Evolutionary conservation across 2,329 filamentous ascomycete genomes (phyloP).

Genomic region (Cordyceps militaris): DNA sequence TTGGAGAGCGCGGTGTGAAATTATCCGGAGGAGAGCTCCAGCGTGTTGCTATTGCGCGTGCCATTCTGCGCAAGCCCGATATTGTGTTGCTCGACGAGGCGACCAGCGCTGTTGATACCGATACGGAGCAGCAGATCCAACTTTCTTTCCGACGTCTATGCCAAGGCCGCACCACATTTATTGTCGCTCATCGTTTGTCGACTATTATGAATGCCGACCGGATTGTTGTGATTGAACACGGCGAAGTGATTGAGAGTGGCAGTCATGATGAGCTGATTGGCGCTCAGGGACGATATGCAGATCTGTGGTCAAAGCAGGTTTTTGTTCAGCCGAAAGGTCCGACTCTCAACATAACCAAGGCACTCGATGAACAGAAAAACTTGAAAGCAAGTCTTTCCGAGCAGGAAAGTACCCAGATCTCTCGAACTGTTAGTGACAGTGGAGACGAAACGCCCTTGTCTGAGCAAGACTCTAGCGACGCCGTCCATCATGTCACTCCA

Average conservation of each 20-base stretch:
- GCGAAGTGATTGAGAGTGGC: slow-evolving; percentile 57
- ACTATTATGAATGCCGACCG: slow-evolving; percentile 64
- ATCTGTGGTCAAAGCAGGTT: slow-evolving; percentile 58
- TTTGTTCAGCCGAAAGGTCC: slow-evolving; percentile 25
- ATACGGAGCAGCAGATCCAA: slow-evolving; percentile 61
- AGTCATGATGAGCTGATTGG: slow-evolving; percentile 52
- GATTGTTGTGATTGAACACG: slow-evolving; percentile 58
- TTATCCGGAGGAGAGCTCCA: slow-evolving; percentile 61
- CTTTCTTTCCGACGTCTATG: slow-evolving; percentile 52
- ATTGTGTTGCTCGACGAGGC: slow-evolving; percentile 74
- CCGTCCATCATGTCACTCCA: slow-evolving; percentile 21
- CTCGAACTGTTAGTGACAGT: slow-evolving; percentile 13
- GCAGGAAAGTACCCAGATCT: slow-evolving; percentile 11
- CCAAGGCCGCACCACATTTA: slow-evolving; percentile 57
- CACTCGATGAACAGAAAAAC: slow-evolving; percentile 8
- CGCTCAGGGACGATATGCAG: slow-evolving; percentile 54
- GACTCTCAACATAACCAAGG: slow-evolving; percentile 6
- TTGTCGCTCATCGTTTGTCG: slow-evolving; percentile 62
- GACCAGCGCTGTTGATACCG: slow-evolving; percentile 68
- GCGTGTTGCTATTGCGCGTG: slow-evolving; percentile 61
- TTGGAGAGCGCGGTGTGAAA: slow-evolving; percentile 33
- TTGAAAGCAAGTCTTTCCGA: neutral
- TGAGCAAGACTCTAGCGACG: slow-evolving; percentile 6
- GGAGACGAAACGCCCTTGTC: slow-evolving; percentile 12
- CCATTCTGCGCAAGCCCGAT: slow-evolving; percentile 65